Evolutionary conservation across 352 stramenopile species (phyloP).

Genomic region (Pythium aphanidermatum): DNA sequence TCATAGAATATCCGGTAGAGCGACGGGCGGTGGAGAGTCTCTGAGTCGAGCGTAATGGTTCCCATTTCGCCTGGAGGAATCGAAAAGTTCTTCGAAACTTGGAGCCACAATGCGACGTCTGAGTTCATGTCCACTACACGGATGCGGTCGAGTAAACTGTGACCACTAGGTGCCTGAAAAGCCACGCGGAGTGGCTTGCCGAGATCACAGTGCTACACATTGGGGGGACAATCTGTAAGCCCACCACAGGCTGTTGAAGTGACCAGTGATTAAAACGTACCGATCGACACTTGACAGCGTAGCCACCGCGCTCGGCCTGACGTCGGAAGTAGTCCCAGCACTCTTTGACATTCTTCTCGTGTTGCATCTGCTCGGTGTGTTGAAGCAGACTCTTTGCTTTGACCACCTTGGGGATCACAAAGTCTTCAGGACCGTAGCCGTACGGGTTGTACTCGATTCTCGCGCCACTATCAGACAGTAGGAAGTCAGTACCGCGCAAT

Average conservation of each 20-base stretch:
- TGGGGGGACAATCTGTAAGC: too few relatives aligned
- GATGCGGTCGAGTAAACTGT: slow-evolving; percentile 75
- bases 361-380: slow-evolving; percentile 81
- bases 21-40: slow-evolving; percentile 72
- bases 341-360: slow-evolving; percentile 70
- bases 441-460: slow-evolving; percentile 79
- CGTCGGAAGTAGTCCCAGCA: slow-evolving; percentile 77
- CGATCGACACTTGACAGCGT: slow-evolving; percentile 68
- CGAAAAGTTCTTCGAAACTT: slow-evolving; percentile 79
- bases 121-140: slow-evolving; percentile 85
- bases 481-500: not conserved
- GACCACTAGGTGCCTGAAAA: slow-evolving; percentile 60
- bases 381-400: slow-evolving; percentile 80
- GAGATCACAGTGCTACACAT: slow-evolving; percentile 63
- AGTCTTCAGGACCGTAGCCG: slow-evolving; percentile 80
- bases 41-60: slow-evolving; percentile 74
- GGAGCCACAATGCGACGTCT: slow-evolving; percentile 71
- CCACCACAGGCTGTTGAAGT: too few relatives aligned
- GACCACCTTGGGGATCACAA: slow-evolving; percentile 73
- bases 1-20: slow-evolving; percentile 86
- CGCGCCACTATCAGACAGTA: slow-evolving; percentile 33
- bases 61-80: slow-evolving; percentile 70
- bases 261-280: slow-evolving; percentile 20
- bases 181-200: slow-evolving; percentile 73
- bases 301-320: slow-evolving; percentile 60